Percentiles rank a stretch among this genome's conserved stretches.
These are phyloP conservation scores for Prinsepia uniflora DNA, from an alignment of 306 rosid genomes.

Conservation along the genomic window DNA sequence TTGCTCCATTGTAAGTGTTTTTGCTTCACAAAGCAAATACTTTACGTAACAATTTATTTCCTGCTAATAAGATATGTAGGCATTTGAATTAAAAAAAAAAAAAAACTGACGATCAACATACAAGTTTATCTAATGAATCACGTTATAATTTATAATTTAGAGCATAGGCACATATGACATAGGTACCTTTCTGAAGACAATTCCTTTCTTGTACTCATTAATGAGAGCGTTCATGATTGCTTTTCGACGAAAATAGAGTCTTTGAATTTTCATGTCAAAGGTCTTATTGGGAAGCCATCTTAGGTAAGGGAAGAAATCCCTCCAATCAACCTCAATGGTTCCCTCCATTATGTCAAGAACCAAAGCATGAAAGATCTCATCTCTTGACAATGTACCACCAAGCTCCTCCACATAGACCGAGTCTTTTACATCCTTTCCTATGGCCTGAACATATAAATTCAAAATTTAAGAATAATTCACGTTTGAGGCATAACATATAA, in stretches of 20 bases:
- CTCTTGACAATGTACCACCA: constrained; percentile 37
- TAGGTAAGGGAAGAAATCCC: constrained; percentile 85
- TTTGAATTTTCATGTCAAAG: constrained; percentile 43
- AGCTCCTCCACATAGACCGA: constrained; percentile 62
- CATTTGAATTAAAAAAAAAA: no score
- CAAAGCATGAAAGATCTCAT: constrained; percentile 49
- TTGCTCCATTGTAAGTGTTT: constrained; percentile 51
- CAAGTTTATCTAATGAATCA: no score
- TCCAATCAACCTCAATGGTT: constrained; percentile 87
- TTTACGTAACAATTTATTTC: constrained; percentile 49
- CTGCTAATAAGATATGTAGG: constrained; percentile 25
- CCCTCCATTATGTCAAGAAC: constrained; percentile 75
- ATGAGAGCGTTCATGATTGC: constrained; percentile 54
- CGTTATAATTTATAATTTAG: no score
- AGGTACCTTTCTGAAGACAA: constrained; percentile 67
- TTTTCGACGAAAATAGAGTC: constrained; percentile 30
- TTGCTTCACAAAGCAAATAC: constrained; percentile 51
- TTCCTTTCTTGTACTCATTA: constrained; percentile 49
- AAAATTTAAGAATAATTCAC: no score
- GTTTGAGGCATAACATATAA: no score
- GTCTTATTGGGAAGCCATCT: constrained; percentile 74
- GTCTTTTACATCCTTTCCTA: constrained; percentile 46
- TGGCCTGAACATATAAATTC: constrained; percentile 30
- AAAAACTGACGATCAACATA: no score
- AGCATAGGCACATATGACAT: no score